These are phyloP conservation scores for Lumnitzera littorea DNA, from an alignment of 345 rosid species.

Conservation along the genomic window DNA sequence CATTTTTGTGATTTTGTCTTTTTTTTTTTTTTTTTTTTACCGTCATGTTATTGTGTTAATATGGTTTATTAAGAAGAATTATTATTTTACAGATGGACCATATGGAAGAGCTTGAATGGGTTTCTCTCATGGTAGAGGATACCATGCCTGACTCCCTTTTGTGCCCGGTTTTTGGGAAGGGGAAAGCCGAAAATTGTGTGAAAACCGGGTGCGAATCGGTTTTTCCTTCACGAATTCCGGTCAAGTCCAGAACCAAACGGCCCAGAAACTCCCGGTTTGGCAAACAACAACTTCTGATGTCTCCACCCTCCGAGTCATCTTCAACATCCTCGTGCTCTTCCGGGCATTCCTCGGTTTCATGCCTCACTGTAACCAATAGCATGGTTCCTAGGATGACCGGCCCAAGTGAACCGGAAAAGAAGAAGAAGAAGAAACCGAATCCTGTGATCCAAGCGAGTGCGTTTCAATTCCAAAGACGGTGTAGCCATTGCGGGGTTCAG, in stretches of 20 bases:
- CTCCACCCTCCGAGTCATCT: slow-evolving; percentile 10
- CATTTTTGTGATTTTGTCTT: not conserved
- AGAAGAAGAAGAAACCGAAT: slow-evolving; percentile 14
- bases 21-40: no score
- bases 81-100: slow-evolving; percentile 28
- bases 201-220: slow-evolving; percentile 4
- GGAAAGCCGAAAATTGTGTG: slow-evolving; percentile 5
- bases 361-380: slow-evolving; percentile 9
- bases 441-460: not conserved
- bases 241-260: slow-evolving; percentile 34
- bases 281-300: slow-evolving; percentile 16
- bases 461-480: slow-evolving; percentile 19
- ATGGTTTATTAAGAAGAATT: not conserved
- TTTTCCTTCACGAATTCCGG: slow-evolving; percentile 27
- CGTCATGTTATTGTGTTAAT: not conserved
- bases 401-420: slow-evolving; percentile 9
- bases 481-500: slow-evolving; percentile 43
- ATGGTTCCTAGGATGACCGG: not conserved
- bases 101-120: slow-evolving; percentile 35
- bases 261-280: slow-evolving; percentile 12
- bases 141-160: slow-evolving; percentile 24
- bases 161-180: slow-evolving; percentile 10
- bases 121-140: slow-evolving; percentile 40
- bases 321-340: slow-evolving; percentile 23
- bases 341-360: slow-evolving; percentile 12